These are phyloP conservation scores for Colletotrichum melonis DNA, from an alignment of 2,329 filamentous ascomycete species.

Conservation along the genomic window DNA sequence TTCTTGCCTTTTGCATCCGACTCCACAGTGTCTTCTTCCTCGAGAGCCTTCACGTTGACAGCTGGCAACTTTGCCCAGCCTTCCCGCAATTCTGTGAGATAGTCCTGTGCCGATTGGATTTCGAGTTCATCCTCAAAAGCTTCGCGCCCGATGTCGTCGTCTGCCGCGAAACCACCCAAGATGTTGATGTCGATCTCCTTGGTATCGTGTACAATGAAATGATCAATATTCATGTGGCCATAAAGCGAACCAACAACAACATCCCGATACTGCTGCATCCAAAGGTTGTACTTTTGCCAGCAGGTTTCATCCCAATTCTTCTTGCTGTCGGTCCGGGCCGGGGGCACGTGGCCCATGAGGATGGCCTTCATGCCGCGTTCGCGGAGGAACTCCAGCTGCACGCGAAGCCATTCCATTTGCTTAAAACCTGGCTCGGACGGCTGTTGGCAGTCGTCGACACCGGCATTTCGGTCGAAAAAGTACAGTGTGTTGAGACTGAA, in stretches of 20 bases:
- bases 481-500: constrained; percentile 97
- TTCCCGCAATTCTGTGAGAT: constrained; percentile 81
- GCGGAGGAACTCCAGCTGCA: constrained; percentile 87
- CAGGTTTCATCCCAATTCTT: constrained; percentile 95
- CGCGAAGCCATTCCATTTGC: constrained; percentile 94
- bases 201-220: constrained; percentile 93
- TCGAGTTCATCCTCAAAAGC: constrained; percentile 66
- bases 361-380: constrained; percentile 92
- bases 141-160: constrained; percentile 44
- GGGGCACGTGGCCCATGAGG: constrained; percentile 92
- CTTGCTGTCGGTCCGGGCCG: constrained; percentile 87
- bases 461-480: constrained; percentile 93
- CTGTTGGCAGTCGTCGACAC: constrained; percentile 87
- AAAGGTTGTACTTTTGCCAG: constrained; percentile 97
- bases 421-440: constrained; percentile 89
- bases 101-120: constrained; percentile 77
- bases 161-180: constrained; percentile 43
- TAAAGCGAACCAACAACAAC: constrained; percentile 84
- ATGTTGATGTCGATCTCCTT: constrained; percentile 75
- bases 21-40: constrained; percentile 36
- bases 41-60: constrained; percentile 45
- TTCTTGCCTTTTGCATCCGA: constrained; percentile 45
- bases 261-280: constrained; percentile 91
- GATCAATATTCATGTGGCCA: constrained; percentile 99
- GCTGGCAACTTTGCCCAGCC: constrained; percentile 82